Evolutionary conservation across 2,329 filamentous ascomycete genomes (phyloP).

Genomic region (Hansfordia pulvinata): DNA sequence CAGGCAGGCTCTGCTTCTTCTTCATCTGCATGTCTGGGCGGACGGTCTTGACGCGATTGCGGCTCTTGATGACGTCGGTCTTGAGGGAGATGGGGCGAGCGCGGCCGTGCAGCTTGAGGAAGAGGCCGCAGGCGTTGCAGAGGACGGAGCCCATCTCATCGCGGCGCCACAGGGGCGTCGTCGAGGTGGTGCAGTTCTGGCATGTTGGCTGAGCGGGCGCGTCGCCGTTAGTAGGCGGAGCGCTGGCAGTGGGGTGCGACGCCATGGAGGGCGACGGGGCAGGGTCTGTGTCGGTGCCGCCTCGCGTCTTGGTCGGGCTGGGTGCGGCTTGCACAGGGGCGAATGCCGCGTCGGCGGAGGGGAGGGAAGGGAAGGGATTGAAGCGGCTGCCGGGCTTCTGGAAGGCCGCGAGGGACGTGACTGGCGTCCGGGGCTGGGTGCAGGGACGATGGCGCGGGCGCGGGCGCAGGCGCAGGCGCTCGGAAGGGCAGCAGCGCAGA

Average conservation of each 20-base stretch:
- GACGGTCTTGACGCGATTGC: conserved; percentile 89
- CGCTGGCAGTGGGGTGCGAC: conserved; percentile 23
- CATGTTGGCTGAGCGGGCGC: conserved; percentile 77
- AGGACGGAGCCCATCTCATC: conserved; percentile 92
- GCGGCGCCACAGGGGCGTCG: conserved; percentile 91
- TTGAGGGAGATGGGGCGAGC: conserved; percentile 91
- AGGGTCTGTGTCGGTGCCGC: too few relatives aligned
- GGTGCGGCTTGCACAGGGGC: conserved; percentile 1
- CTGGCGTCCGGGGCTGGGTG: too few relatives aligned
- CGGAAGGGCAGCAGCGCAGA: too few relatives aligned
- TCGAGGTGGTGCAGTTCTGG: conserved; percentile 91
- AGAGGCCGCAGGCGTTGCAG: conserved; percentile 96
- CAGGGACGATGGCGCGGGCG: too few relatives aligned
- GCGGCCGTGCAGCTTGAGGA: conserved; percentile 90
- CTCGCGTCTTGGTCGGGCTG: conserved; percentile 2
- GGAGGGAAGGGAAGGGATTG: conserved; percentile 3
- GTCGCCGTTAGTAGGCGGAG: conserved; percentile 39
- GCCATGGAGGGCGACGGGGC: conserved; percentile 20
- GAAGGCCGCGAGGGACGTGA: too few relatives aligned
- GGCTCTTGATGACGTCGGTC: conserved; percentile 98
- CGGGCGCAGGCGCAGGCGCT: too few relatives aligned
- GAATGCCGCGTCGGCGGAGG: background rate
- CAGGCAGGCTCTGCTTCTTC: conserved; percentile 51
- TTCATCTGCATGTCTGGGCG: conserved; percentile 65
- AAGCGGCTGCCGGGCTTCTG: too few relatives aligned